Conservation (phyloP, 495 filamentous ascomycete genomes). For the Polyplosphaeria fusca region DNA sequence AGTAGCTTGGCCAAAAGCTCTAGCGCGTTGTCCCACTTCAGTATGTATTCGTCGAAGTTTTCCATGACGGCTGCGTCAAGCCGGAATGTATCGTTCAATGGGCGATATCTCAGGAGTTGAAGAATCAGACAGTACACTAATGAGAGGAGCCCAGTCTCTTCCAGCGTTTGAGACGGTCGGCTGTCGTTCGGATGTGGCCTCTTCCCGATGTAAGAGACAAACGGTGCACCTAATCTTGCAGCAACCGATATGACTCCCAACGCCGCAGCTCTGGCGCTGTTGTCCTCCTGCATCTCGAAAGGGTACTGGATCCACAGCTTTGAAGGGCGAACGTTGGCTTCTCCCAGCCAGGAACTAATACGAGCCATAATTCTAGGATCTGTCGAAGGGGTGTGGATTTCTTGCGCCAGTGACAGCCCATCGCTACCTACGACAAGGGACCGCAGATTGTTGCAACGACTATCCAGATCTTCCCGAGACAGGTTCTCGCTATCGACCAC, state of each 20-base stretch:
- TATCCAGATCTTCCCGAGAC: neutral
- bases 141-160: neutral
- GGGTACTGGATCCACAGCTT: constrained; percentile 8
- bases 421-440: neutral
- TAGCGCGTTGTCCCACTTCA: neutral
- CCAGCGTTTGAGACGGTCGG: neutral
- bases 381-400: neutral
- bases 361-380: neutral
- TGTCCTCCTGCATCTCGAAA: constrained; percentile 2
- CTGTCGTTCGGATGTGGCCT: neutral
- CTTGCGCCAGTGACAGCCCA: neutral
- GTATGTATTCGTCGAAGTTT: neutral
- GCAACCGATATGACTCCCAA: neutral
- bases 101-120: neutral
- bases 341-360: neutral
- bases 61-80: neutral
- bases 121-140: constrained; percentile 2
- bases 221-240: neutral
- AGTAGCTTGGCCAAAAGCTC: neutral
- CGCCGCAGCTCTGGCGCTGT: neutral
- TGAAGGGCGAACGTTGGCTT: neutral
- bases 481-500: neutral
- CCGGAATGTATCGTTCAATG: neutral
- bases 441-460: neutral
- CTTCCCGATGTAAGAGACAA: neutral